Conservation (phyloP, 169 alveolate genomes). For the Plasmodium gallinaceum region DNA sequence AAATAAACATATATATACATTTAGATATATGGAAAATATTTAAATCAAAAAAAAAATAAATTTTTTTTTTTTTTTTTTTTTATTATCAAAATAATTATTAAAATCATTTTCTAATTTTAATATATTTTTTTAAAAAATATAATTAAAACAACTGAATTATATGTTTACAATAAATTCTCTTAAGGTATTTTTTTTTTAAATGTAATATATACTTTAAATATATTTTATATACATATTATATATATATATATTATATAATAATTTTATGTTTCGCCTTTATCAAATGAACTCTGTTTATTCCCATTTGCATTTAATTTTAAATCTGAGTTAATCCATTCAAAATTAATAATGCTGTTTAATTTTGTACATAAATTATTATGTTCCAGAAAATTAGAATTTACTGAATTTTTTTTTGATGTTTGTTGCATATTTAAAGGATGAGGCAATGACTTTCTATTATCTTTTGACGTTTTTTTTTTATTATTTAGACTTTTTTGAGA, state of each 20-base stretch:
- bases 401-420: slow-evolving; percentile 16
- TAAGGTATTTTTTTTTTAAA: too few species aligned
- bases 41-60: too few species aligned
- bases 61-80: too few species aligned
- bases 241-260: neutral
- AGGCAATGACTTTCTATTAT: neutral
- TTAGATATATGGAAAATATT: too few species aligned
- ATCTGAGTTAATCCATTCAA: slow-evolving; percentile 42
- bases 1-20: too few species aligned
- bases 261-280: slow-evolving; percentile 13
- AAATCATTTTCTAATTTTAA: too few species aligned
- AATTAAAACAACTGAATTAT: too few species aligned
- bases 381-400: slow-evolving; percentile 20
- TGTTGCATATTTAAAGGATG: neutral
- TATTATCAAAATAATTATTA: too few species aligned
- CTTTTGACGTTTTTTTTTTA: slow-evolving; percentile 11
- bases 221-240: neutral
- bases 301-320: slow-evolving; percentile 17
- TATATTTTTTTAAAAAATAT: too few species aligned
- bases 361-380: slow-evolving; percentile 48
- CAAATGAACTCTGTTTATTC: slow-evolving; percentile 14
- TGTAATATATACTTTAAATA: neutral
- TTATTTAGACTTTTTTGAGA: slow-evolving; percentile 11
- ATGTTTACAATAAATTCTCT: too few species aligned
- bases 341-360: slow-evolving; percentile 47